Conservation (phyloP, 129 eudicot genomes). For the Tagetes erecta region DNA sequence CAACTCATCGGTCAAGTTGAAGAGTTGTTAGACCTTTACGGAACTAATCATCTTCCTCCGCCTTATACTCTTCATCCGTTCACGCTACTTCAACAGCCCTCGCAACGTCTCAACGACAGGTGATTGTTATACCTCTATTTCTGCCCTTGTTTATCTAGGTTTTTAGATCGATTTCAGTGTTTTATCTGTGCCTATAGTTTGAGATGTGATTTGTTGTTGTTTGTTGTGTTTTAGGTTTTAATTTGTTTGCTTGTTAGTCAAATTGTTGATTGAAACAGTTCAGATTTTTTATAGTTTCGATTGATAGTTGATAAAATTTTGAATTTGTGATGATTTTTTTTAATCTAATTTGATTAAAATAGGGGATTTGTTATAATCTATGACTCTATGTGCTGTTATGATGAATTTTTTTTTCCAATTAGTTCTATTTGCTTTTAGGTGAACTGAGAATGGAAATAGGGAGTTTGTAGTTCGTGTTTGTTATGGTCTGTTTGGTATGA, state of each 20-base stretch:
- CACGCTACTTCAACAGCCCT: conserved; percentile 24
- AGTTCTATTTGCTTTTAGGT: background rate
- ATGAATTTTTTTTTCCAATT: background rate
- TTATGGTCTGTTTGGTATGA: background rate
- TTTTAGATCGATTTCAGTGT: conserved; percentile 21
- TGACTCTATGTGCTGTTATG: background rate
- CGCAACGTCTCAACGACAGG: conserved; percentile 34
- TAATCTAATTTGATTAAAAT: too few species aligned
- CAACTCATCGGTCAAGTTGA: conserved; percentile 68
- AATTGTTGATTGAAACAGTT: conserved; percentile 1
- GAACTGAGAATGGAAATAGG: background rate
- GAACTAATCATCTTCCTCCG: conserved; percentile 38
- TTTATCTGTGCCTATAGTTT: background rate
- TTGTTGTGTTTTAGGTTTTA: background rate
- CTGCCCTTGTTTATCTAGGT: conserved; percentile 1
- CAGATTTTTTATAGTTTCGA: conserved; percentile 10
- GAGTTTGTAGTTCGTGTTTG: background rate
- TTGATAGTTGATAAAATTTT: conserved; percentile 7
- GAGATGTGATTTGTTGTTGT: conserved; percentile 2
- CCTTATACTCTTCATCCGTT: conserved; percentile 26
- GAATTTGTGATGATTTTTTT: background rate
- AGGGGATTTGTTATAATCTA: too few species aligned
- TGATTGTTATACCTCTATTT: background rate
- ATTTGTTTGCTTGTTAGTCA: conserved; percentile 9
- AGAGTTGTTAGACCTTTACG: conserved; percentile 52